A percentile compares a stretch with the other conserved stretches of the same genome.
Conservation (phyloP, 345 rosid species). For the Pelargonium nanum region DNA sequence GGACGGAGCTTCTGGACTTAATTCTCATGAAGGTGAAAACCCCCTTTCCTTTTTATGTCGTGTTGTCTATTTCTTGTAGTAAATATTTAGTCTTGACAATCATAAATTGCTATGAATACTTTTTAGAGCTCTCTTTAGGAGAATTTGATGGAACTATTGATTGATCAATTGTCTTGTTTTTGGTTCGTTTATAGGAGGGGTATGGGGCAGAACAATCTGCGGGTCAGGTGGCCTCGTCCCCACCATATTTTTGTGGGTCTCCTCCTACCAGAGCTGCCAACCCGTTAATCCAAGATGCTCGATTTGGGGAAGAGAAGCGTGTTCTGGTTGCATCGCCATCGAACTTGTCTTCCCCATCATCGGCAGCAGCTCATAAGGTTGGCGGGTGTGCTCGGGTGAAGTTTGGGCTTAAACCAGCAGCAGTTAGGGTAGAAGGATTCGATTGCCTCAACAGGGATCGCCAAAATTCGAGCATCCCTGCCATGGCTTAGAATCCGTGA, state of each 20-base stretch:
- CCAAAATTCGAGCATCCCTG: constrained; percentile 92
- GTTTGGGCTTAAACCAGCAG: constrained; percentile 71
- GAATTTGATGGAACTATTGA: not conserved
- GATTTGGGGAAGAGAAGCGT: constrained; percentile 62
- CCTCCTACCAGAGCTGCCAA: constrained; percentile 83
- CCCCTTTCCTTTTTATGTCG: not conserved
- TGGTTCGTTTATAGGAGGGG: constrained; percentile 44
- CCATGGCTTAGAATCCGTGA: constrained; percentile 64
- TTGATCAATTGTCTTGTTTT: not conserved
- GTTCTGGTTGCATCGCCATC: constrained; percentile 48
- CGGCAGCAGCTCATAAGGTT: constrained; percentile 38
- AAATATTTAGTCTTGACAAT: not conserved
- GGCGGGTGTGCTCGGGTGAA: constrained; percentile 66
- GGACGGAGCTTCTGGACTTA: constrained; percentile 75
- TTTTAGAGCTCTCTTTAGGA: not conserved
- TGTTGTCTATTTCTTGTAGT: not conserved
- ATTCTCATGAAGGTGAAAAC: constrained; percentile 59
- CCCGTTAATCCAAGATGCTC: constrained; percentile 74
- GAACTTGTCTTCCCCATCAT: constrained; percentile 38
- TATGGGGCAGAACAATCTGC: constrained; percentile 40
- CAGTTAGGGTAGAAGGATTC: constrained; percentile 99
- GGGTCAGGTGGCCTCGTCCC: constrained; percentile 38
- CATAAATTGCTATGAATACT: no score
- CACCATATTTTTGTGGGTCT: constrained; percentile 74
- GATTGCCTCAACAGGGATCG: constrained; percentile 95